Conservation (phyloP, 768 basidiomycete genomes). For the Hericium erinaceus region DNA sequence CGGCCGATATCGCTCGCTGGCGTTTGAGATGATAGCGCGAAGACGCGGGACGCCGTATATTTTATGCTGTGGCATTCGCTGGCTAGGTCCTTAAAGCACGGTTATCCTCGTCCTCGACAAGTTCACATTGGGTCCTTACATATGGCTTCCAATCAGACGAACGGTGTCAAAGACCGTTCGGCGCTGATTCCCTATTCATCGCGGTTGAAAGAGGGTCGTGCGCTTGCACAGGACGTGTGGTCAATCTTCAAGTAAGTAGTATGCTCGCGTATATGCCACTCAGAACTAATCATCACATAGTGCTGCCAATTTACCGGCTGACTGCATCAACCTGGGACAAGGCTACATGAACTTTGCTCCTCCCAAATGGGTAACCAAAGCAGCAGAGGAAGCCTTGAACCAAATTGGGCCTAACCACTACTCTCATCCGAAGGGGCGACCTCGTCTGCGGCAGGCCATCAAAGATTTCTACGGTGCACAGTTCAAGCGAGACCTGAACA, state of each 20-base stretch:
- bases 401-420: constrained; percentile 71
- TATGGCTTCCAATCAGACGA: not conserved
- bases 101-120: no score
- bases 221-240: constrained; percentile 81
- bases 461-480: constrained; percentile 65
- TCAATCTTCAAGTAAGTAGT: constrained; percentile 72
- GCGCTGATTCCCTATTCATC: constrained; percentile 62
- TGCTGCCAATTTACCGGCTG: constrained; percentile 76
- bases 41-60: no score
- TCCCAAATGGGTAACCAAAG: constrained; percentile 68
- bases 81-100: no score
- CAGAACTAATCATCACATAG: constrained; percentile 29
- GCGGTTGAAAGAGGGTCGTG: constrained; percentile 65
- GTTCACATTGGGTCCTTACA: no score
- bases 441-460: constrained; percentile 82
- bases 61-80: no score
- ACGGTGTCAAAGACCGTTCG: constrained; percentile 25
- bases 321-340: constrained; percentile 93
- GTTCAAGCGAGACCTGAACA: constrained; percentile 62
- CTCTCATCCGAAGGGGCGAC: constrained; percentile 83
- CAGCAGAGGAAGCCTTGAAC: constrained; percentile 60
- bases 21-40: no score
- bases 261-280: not conserved
- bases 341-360: constrained; percentile 88
- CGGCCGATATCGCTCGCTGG: no score